Percentiles rank a stretch among this genome's conserved stretches.
Conservation (phyloP, 169 alveolate species). For the Plasmodium cynomolgi region DNA sequence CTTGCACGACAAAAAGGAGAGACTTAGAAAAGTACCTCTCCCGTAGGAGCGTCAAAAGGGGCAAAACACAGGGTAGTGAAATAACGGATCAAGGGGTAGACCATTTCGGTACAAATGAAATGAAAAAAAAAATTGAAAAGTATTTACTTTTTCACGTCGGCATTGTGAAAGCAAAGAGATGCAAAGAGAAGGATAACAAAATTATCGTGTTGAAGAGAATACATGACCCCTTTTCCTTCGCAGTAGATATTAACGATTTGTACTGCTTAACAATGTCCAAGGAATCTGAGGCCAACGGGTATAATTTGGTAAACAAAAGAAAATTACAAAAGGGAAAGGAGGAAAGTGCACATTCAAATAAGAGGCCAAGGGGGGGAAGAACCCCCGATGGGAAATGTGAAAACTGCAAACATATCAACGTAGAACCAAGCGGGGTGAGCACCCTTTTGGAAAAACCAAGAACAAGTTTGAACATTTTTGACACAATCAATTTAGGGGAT, state of each 20-base stretch:
- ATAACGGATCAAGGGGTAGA: not conserved
- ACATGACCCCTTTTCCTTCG: constrained; percentile 62
- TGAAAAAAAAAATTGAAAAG: constrained; percentile 4
- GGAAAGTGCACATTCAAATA: not conserved
- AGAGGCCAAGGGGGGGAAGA: not conserved
- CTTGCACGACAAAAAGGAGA: not conserved
- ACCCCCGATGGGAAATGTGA: not conserved
- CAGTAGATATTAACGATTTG: constrained; percentile 51
- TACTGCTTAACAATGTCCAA: constrained; percentile 61
- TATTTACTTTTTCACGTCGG: constrained; percentile 28
- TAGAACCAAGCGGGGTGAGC: not conserved
- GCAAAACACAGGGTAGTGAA: not conserved
- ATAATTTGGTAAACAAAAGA: constrained; percentile 21
- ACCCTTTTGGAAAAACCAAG: constrained; percentile 11
- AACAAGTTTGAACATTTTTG: constrained; percentile 54
- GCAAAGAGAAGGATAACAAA: constrained; percentile 8
- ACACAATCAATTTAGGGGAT: constrained; percentile 48
- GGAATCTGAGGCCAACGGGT: constrained; percentile 64
- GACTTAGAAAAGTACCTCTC: constrained; percentile 13
- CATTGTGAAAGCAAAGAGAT: not conserved
- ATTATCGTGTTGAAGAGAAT: constrained; percentile 62
- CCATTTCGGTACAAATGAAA: not conserved
- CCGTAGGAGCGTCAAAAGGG: not conserved
- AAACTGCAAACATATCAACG: not conserved
- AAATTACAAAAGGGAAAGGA: not conserved